Conservation (phyloP, 192 early-diverging fungal genomes). For the Lobosporangium transversale region DNA sequence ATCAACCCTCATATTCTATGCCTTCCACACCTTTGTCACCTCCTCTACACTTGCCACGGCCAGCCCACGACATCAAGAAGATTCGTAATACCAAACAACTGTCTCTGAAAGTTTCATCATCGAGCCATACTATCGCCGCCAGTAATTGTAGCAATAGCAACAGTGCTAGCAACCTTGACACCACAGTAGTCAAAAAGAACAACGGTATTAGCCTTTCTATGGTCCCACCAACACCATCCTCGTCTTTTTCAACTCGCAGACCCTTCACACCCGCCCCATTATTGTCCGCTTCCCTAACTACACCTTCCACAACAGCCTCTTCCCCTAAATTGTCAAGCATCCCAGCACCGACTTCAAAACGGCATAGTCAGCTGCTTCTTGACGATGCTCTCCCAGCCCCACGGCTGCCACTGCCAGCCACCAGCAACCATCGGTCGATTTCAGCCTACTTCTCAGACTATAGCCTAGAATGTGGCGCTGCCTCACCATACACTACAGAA, state of each 20-base stretch:
- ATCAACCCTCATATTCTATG: background rate
- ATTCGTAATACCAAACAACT: slow-evolving; percentile 39
- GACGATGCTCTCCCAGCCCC: slow-evolving; percentile 43
- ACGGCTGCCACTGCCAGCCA: slow-evolving; percentile 13
- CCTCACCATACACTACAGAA: slow-evolving; percentile 61
- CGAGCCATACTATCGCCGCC: background rate
- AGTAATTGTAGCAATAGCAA: background rate
- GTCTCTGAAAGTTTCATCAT: slow-evolving; percentile 32
- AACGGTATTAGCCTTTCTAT: background rate
- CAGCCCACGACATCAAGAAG: slow-evolving; percentile 28
- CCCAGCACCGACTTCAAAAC: slow-evolving; percentile 3
- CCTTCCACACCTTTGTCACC: slow-evolving; percentile 13
- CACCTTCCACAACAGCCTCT: background rate
- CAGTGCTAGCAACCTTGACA: slow-evolving; percentile 6
- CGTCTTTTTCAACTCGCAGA: slow-evolving; percentile 31
- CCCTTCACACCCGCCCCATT: slow-evolving; percentile 38
- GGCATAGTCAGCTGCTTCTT: slow-evolving; percentile 40
- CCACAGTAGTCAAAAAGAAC: no score
- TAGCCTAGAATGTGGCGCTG: slow-evolving; percentile 47
- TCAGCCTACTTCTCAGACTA: slow-evolving; percentile 52
- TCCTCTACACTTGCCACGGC: slow-evolving; percentile 33
- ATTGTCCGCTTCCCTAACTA: slow-evolving; percentile 13
- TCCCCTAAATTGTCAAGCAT: background rate
- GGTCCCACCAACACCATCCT: slow-evolving; percentile 8
- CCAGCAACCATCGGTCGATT: slow-evolving; percentile 35